phyloP scores from a whole-genome alignment of 768 basidiomycete genomes.

The Pleurotus salmoneostramineus region DNA sequence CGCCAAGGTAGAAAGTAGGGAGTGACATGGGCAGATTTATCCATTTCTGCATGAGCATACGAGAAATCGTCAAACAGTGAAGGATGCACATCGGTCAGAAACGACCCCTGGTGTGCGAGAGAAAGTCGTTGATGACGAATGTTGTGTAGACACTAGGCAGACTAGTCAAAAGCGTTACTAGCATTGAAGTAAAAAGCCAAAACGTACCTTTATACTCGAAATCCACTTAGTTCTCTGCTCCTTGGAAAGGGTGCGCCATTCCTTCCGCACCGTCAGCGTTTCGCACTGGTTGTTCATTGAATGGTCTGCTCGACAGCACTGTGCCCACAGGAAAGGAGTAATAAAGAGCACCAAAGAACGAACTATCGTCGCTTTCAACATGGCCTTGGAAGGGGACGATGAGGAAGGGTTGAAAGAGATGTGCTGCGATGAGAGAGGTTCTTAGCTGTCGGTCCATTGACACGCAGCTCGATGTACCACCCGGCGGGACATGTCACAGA shows the following conservation, averaged over 20 bases:
- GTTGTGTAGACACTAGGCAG: conserved; percentile 9
- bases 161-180: background rate
- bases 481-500: background rate
- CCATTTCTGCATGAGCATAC: conserved; percentile 10
- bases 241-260: conserved; percentile 11
- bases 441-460: background rate
- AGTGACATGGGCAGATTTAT: conserved; percentile 11
- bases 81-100: conserved; percentile 4
- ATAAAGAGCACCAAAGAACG: background rate
- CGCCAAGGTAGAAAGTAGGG: conserved; percentile 13
- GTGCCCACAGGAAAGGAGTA: background rate
- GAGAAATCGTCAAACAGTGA: conserved; percentile 14
- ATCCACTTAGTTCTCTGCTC: conserved; percentile 11
- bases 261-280: conserved; percentile 6
- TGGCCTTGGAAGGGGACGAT: background rate
- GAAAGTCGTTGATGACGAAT: conserved; percentile 10
- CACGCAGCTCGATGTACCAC: background rate
- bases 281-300: background rate
- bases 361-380: background rate
- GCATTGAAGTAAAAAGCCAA: background rate
- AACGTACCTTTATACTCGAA: conserved; percentile 10
- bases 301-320: background rate
- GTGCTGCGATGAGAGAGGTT: background rate
- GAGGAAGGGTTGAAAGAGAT: background rate
- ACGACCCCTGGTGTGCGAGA: conserved; percentile 3